Base-by-base conservation (phyloP, 768 basidiomycete genomes). In the Russula sp. region DNA sequence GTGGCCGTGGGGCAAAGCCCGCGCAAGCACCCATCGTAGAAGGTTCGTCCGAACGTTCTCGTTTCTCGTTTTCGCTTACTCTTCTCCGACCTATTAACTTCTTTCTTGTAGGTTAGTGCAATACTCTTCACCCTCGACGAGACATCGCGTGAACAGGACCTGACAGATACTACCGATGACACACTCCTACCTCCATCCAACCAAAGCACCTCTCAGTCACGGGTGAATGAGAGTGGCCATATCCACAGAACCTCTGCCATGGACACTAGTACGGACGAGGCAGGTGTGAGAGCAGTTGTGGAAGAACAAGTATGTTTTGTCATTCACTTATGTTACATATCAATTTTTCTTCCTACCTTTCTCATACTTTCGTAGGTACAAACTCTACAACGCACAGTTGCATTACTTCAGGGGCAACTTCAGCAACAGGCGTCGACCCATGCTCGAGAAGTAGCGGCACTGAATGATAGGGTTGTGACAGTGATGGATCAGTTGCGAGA, bases 1-100 rank as follows among this genome's bases (percentile, higher is more conserved):
- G 73, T 50, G 86, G 78, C 68, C 83, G 71, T 69, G 78, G 76
- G 27, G 70, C 79, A 40, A 81, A 81, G 62, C 80, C 80, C 2
- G 71, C 71, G 2, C 83, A 88, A 72, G 78, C 78, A 20, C 81
- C 83, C 5, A 89, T 89, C 31, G 72, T 71, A 55, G 82, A 82
- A 68, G 73, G 70, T 68, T 50, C 58, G 69, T 64, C 49, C 27
- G 40, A 16, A 20, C 27, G 8, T 59, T 58, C 27, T 55, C 37
- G 10, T 55, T n/a, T 22, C 20, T n/a, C 49, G n/a, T 16, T 39
- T 14, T 9, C 44, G 2, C 27, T 27, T 18, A 18, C 10, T 51
- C 39, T 59, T 62, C 37, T 31, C 54, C n/a, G 58, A 48, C 27
- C 22, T 22, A 32, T 54, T 13, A 48, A 45, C 31, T 22, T 31